Conservation (phyloP, 129 eudicot genomes). For the Saposhnikovia divaricata region DNA sequence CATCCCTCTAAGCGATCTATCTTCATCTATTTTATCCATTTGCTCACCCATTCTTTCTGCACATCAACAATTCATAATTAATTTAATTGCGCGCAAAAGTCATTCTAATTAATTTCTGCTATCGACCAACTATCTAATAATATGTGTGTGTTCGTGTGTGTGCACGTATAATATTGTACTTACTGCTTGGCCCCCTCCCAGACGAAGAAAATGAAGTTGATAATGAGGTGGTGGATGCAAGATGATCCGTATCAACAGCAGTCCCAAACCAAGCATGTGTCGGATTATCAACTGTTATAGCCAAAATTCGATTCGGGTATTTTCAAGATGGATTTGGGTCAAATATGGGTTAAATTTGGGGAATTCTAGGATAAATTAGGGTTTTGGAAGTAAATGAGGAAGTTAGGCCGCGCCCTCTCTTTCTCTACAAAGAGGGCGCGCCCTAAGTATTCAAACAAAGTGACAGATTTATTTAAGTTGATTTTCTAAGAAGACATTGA, state of each 20-base stretch:
- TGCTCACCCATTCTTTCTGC: constrained; percentile 7
- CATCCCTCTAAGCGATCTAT: background rate
- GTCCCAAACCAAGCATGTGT: background rate
- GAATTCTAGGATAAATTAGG: too few relatives aligned
- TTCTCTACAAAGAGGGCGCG: too few relatives aligned
- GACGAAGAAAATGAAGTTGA: background rate
- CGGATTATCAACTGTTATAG: constrained; percentile 38
- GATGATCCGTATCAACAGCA: background rate
- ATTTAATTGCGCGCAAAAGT: too few relatives aligned
- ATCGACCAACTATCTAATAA: background rate
- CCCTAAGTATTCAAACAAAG: too few relatives aligned
- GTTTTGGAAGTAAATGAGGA: too few relatives aligned
- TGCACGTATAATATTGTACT: background rate
- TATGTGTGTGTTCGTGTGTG: background rate
- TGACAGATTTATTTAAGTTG: too few relatives aligned
- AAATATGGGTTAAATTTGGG: too few relatives aligned
- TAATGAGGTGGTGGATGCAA: background rate
- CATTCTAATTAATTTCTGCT: too few relatives aligned
- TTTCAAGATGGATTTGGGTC: too few relatives aligned
- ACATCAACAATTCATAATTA: background rate
- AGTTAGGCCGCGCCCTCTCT: too few relatives aligned
- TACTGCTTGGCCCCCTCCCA: background rate
- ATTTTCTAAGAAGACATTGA: too few relatives aligned
- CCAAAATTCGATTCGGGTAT: too few relatives aligned
- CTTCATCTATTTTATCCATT: constrained; percentile 6